Base-by-base conservation (phyloP, 2,329 filamentous ascomycete genomes). In the Emergomyces africanus region DNA sequence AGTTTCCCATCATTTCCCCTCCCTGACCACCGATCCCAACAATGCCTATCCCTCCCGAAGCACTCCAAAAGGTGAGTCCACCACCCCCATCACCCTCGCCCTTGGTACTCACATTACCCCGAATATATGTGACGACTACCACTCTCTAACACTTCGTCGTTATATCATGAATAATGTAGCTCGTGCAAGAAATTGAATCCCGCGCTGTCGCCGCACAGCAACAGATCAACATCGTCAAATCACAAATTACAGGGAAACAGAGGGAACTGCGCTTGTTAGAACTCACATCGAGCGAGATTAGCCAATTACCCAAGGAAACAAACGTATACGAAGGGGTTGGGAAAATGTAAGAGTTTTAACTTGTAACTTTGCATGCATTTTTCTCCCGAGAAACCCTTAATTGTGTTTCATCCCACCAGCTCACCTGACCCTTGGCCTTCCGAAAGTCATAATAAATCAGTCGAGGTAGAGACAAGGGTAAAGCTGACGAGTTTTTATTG, bases 31-130 rank as follows among this genome's bases (percentile, higher is more conserved):
- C 50, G 23, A 6, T 15, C 5, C 41, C 66, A 81, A 67, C 3
- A 57, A 96, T 97, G 92, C 89, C 92, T 58, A 94, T 97, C 67
- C 87, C 91, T 58, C 96, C 95, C 69, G 89, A 95, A 77, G 90
- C 91, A 61, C 79, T 97, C 64, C 89, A 96, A 72, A 96, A 96
- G 86, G 92, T 92, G 71, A 62, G 74, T 2, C 41, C 54, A 39
- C 41, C 28, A 28, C 15, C 57, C 15, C 23, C n/a, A n/a, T n/a
- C n/a, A n/a, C n/a, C n/a, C n/a, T 18, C 23, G 20, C 51, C n/a
- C 8, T 46, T 9, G 10, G 5, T 37, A 18, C 23, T 41, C 18
- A 3, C n/a, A n/a, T 37, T 9, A 25, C 25, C 28, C 51, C 23
- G 25, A 5, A 23, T 41, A 37, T 23, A 9, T 28, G 23, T 25